phyloP scores from a whole-genome alignment of 2,329 filamentous ascomycete genomes.

The Pseudonectria buxi region DNA sequence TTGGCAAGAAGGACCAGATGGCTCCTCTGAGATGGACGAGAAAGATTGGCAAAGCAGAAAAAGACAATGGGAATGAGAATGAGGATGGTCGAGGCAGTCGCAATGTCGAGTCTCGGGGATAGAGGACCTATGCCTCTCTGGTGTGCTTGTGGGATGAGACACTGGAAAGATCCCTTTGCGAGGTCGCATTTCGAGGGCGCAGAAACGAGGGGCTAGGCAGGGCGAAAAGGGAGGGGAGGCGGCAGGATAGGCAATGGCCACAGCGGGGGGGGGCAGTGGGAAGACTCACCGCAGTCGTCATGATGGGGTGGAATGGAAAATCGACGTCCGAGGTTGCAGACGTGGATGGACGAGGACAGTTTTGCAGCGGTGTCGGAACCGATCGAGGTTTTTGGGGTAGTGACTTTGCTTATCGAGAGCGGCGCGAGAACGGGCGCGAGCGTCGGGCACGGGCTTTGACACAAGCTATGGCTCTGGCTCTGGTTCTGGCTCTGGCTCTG shows the following conservation, averaged over 20 bases:
- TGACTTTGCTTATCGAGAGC: background rate
- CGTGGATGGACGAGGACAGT: constrained; percentile 7
- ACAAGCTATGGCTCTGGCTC: background rate
- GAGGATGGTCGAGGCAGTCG: constrained; percentile 1
- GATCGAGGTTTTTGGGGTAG: constrained; percentile 3
- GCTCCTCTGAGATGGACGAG: too few species aligned
- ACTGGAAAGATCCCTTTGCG: too few species aligned
- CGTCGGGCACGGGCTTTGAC: background rate
- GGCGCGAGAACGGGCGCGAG: constrained; percentile 9
- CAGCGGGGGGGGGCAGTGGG: constrained; percentile 1
- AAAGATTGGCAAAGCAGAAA: constrained; percentile 12
- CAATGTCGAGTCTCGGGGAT: constrained; percentile 2
- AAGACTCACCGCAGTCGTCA: constrained; percentile 11
- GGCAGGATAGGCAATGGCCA: constrained; percentile 1
- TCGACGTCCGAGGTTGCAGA: constrained; percentile 2
- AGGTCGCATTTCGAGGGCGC: too few species aligned
- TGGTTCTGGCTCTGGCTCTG: background rate
- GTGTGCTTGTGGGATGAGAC: background rate
- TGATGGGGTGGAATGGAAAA: constrained; percentile 3
- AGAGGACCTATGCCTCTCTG: background rate
- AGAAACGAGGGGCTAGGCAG: background rate
- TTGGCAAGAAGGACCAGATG: too few species aligned
- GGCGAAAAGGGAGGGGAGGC: constrained; percentile 4
- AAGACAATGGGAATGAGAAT: constrained; percentile 3
- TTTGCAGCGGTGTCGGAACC: constrained; percentile 9